Evolutionary conservation across 208 protist genomes (phyloP).

Genomic region (Acanthamoeba quina): DNA sequence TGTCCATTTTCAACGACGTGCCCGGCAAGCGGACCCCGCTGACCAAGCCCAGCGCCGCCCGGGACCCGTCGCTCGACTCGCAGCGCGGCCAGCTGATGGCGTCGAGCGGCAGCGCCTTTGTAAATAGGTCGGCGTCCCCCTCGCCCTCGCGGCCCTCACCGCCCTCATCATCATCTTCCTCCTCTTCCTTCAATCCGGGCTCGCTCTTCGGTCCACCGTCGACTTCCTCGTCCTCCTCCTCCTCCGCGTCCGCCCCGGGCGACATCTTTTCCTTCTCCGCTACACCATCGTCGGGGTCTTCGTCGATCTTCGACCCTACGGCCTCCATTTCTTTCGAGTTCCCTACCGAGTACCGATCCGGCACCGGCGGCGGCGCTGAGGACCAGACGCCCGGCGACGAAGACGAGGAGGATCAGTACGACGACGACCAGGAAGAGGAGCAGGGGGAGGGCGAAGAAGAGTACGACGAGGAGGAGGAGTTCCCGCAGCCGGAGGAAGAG

Average conservation of each 20-base stretch:
- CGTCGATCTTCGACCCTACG: neutral
- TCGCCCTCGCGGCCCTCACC: neutral
- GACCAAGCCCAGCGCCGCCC: neutral
- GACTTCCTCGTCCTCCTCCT: neutral
- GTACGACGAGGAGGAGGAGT: neutral
- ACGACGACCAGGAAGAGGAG: neutral
- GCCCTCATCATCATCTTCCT: neutral
- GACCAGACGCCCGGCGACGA: neutral
- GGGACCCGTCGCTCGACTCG: neutral
- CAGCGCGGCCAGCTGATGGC: neutral
- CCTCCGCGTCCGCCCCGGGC: neutral
- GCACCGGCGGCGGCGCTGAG: neutral
- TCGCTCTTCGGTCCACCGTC: neutral
- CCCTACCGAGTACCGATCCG: neutral
- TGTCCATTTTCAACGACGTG: conserved; percentile 14
- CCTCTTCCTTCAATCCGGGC: neutral
- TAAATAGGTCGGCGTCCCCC: conserved; percentile 19
- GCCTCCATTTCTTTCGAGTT: neutral
- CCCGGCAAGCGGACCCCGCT: conserved; percentile 25
- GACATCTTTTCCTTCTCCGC: neutral
- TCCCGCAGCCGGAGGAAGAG: neutral
- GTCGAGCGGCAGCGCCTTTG: conserved; percentile 40
- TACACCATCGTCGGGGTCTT: neutral
- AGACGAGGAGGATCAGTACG: neutral
- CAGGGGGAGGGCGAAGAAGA: neutral